Conservation (phyloP, 768 basidiomycete species). For the Pulveroboletus sp. region DNA sequence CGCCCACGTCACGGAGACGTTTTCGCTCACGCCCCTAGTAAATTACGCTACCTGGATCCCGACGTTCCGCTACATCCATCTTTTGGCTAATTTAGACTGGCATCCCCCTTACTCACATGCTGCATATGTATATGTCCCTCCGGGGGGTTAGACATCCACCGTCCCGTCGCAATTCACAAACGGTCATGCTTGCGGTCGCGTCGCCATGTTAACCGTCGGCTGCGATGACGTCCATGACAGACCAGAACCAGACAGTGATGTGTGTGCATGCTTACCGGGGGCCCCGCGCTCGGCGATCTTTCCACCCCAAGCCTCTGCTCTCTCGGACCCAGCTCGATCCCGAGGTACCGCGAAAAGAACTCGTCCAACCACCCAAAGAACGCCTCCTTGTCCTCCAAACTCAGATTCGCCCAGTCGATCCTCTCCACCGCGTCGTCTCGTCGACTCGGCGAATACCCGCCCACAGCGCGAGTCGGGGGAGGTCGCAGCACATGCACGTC, state of each 20-base stretch:
- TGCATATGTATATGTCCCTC: conserved; percentile 12
- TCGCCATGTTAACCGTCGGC: conserved; percentile 22
- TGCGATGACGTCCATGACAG: conserved; percentile 3
- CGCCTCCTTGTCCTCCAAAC: conserved; percentile 59
- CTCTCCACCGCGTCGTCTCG: conserved; percentile 7
- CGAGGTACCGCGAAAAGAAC: conserved; percentile 56
- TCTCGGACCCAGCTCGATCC: conserved; percentile 22
- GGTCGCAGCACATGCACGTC: conserved; percentile 19
- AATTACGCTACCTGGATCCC: too few species aligned
- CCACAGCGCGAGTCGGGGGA: conserved; percentile 27
- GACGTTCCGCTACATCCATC: conserved; percentile 7
- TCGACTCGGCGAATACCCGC: conserved; percentile 21
- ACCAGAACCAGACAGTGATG: too few species aligned
- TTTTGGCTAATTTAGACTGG: conserved; percentile 16
- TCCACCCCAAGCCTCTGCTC: background rate
- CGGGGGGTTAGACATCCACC: conserved; percentile 2
- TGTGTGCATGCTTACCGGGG: conserved; percentile 22
- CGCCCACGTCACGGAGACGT: too few species aligned
- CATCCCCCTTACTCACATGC: conserved; percentile 14
- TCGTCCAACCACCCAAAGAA: conserved; percentile 83
- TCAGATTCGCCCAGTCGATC: conserved; percentile 71
- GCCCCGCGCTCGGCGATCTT: background rate
- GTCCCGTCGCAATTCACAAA: background rate
- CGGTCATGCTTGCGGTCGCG: conserved; percentile 16
- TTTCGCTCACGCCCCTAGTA: too few species aligned